Percentiles rank a stretch among this genome's conserved stretches.
phyloP scores from a whole-genome alignment of 345 rosid species.

The Syzygium oleosum region DNA sequence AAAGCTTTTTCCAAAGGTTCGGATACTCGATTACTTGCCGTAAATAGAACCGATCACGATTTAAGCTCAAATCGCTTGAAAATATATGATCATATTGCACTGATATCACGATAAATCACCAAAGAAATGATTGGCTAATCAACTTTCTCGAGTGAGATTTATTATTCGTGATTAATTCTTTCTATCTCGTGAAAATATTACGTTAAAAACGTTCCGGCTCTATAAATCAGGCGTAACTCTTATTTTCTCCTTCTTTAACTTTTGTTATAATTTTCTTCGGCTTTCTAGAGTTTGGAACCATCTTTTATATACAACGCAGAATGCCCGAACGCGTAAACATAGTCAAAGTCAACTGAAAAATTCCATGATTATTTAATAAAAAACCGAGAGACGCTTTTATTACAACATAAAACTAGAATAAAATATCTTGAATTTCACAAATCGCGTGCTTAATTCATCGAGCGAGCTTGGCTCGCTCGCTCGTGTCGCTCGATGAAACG shows the following conservation, averaged over 20 bases:
- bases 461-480: neutral
- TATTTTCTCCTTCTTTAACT: neutral
- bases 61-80: neutral
- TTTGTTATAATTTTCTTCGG: neutral
- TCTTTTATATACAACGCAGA: too few relatives aligned
- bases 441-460: neutral
- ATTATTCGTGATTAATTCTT: neutral
- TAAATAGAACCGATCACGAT: neutral
- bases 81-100: neutral
- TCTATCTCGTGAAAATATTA: neutral
- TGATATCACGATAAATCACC: neutral
- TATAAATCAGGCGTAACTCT: neutral
- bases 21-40: neutral
- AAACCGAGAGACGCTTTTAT: neutral
- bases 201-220: neutral
- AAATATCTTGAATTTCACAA: neutral
- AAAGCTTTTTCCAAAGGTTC: neutral
- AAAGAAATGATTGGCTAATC: neutral
- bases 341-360: neutral
- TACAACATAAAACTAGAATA: neutral
- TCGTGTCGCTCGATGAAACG: neutral
- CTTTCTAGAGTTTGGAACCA: neutral
- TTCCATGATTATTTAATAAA: neutral
- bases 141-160: neutral
- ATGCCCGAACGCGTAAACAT: too few relatives aligned